Evolutionary conservation across 148 eudicot species (phyloP), one percentile per base, ranked within the genome.

Genomic region (Persicaria tinctoria): DNA sequence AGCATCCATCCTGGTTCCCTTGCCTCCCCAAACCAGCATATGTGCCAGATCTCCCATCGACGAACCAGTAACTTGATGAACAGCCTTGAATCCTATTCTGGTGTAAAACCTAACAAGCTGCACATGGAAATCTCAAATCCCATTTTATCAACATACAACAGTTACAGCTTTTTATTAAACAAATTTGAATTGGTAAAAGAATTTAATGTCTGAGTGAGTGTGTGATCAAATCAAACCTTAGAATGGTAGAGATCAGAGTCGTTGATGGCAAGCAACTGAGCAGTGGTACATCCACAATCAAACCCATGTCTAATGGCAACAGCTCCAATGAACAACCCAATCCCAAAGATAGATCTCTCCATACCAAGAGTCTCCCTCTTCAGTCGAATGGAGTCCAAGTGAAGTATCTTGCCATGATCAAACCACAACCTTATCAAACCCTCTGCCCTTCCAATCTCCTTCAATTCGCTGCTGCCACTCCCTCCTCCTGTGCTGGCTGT

Each of bases 1-100:
- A 63, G 98, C 98, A 80, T 91, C 91, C 98, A 93, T 93, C 79
- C 96, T 75, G 32, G 98, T 91, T 20, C 98, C 98, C 73, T 79
- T 85, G 20, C 97, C 97, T 69, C 98, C 98, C 98, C 98, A 94
- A 0, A 88, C 92, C 54, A 94, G 60, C 96, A 88, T 84, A 76
- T 94, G 90, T 6, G 80, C 76, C 6, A 86, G 38, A 71, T 94
- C 98, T 73, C 85, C 86, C 8, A 90, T 46, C 6, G 91, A 85
- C 18, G 87, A 83, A 46, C 97, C 98, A 32, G 74, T 86, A 27
- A 93, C 98, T 81, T 91, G 90, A 74, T 84, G 83, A 70, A 93
- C 94, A 12, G 77, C 75, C 76, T 85, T 85, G 88, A 93, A 93
- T 68, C 98, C 98, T 70, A 93, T 78, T 83, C 98, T 88, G 46